Base-by-base conservation (phyloP, 495 filamentous ascomycete genomes). In the Neurospora sp. region DNA sequence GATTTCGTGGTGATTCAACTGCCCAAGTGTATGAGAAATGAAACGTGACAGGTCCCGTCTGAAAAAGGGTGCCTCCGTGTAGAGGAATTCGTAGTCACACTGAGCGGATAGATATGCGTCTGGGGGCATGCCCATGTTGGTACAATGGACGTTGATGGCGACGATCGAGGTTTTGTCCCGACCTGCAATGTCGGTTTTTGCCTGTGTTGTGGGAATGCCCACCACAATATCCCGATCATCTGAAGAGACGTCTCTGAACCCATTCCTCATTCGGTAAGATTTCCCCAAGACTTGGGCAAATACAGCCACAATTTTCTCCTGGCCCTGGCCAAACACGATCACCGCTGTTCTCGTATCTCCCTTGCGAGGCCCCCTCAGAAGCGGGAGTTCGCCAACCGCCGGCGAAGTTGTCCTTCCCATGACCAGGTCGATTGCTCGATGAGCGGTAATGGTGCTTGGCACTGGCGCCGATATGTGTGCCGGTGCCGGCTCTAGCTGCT, bases 81-180 rank as follows among this genome's bases (percentile, higher is more conserved):
- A 94, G 27, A 96, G 84, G 75, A 94, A 96, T 80, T 96, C 93
- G 81, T 93, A 94, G 79, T 94, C 89, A 79, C 91, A 93, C 22
- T 83, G 77, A 39, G 88, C 84, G 4, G 88, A 91, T 37, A 93
- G 84, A 44, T 84, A 77, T 44, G 89, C 84, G 73, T 92, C 90
- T 20, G 88, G 89, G 12, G 88, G 87, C 80, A 91, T 90, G 27
- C 89, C 88, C 46, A 89, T 85, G 73, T 89, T 89, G 72, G 93
- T 88, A 78, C 90, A 91, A 74, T 94, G 91, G 4, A 89, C 88
- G 75, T 93, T 91, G 76, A 94, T 92, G 48, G 90, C 79, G 38
- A 91, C 84, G 40, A 89, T 79, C 66, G 84, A 78, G 20, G 82
- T 79, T 68, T 80, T 84, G 75, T 91, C 84, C 66, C 85, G 83